These are phyloP conservation scores for Pichia kudriavzevii DNA, from an alignment of 1,139 yeast species.

Conservation along the genomic window DNA sequence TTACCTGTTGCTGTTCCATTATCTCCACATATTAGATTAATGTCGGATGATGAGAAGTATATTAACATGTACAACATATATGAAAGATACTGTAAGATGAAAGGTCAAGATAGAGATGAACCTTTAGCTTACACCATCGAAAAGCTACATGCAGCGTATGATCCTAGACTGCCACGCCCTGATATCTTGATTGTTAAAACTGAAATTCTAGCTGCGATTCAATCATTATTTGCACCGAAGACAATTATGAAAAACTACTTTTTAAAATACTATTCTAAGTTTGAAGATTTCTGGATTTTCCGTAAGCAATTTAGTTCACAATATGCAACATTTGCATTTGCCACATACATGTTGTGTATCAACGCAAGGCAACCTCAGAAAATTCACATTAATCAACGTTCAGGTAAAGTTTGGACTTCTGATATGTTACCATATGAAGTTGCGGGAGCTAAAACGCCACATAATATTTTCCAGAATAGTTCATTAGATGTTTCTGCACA, in stretches of 20 bases:
- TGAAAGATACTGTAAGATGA: conserved; percentile 75
- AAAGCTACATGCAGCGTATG: conserved; percentile 86
- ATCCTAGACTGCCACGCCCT: conserved; percentile 87
- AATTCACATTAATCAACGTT: conserved; percentile 70
- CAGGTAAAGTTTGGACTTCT: conserved; percentile 89
- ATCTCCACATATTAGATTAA: conserved; percentile 88
- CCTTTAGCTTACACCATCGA: conserved; percentile 84
- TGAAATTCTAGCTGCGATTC: conserved; percentile 86
- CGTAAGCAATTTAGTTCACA: conserved; percentile 92
- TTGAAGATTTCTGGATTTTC: conserved; percentile 96
- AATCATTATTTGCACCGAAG: conserved; percentile 78
- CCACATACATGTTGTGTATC: conserved; percentile 92
- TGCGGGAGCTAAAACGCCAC: conserved; percentile 41
- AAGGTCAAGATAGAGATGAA: conserved; percentile 75
- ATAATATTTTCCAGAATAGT: conserved; percentile 44
- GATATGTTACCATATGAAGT: conserved; percentile 90
- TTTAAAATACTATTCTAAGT: conserved; percentile 58
- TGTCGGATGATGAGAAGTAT: conserved; percentile 75
- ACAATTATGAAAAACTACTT: conserved; percentile 69
- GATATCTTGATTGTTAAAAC: conserved; percentile 83
- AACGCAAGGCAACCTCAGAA: conserved; percentile 92
- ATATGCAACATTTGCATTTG: conserved; percentile 90
- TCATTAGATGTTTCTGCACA: conserved; percentile 51
- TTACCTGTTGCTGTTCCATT: conserved; percentile 90
- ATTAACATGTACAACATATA: conserved; percentile 80